These are phyloP conservation scores for Royoungia palumana DNA, from an alignment of 768 basidiomycete genomes.

Conservation along the genomic window DNA sequence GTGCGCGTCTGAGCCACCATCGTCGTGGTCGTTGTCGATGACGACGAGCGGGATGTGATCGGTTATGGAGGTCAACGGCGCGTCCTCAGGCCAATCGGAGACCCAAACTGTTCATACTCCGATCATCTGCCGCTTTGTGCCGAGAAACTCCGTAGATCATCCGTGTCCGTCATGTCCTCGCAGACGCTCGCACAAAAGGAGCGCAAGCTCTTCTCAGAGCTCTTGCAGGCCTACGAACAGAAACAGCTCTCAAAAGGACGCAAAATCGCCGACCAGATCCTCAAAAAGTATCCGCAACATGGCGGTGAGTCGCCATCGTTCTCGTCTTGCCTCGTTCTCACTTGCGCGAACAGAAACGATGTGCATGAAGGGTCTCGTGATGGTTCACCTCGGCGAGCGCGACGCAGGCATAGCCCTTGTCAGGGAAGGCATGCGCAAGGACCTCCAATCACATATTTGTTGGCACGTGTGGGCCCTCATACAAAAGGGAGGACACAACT, in stretches of 20 bases:
- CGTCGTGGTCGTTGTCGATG: slow-evolving; percentile 18
- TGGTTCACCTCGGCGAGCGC: slow-evolving; percentile 73
- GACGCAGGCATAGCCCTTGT: slow-evolving; percentile 82
- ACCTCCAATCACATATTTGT: slow-evolving; percentile 87
- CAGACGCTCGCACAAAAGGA: slow-evolving; percentile 72
- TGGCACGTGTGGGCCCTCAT: slow-evolving; percentile 99
- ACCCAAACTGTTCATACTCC: slow-evolving; percentile 1
- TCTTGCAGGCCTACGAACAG: slow-evolving; percentile 84
- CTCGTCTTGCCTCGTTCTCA: neutral
- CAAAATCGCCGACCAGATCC: slow-evolving; percentile 88
- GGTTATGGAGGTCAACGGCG: slow-evolving; percentile 11
- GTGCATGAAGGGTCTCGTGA: slow-evolving; percentile 92
- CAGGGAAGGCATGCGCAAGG: slow-evolving; percentile 77
- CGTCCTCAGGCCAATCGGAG: slow-evolving; percentile 10
- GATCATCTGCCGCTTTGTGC: neutral
- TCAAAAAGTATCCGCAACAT: slow-evolving; percentile 94
- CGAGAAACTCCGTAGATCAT: no score
- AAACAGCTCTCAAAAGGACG: slow-evolving; percentile 85
- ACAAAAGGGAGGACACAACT: slow-evolving; percentile 92
- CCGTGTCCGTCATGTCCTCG: slow-evolving; percentile 16
- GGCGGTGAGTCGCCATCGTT: slow-evolving; percentile 59
- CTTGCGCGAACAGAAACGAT: slow-evolving; percentile 65
- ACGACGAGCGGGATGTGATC: slow-evolving; percentile 2
- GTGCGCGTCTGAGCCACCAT: slow-evolving; percentile 79
- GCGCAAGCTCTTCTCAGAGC: slow-evolving; percentile 77